These are phyloP conservation scores for Colletotrichum sp. DNA, from an alignment of 2,329 filamentous ascomycete species.

Conservation along the genomic window DNA sequence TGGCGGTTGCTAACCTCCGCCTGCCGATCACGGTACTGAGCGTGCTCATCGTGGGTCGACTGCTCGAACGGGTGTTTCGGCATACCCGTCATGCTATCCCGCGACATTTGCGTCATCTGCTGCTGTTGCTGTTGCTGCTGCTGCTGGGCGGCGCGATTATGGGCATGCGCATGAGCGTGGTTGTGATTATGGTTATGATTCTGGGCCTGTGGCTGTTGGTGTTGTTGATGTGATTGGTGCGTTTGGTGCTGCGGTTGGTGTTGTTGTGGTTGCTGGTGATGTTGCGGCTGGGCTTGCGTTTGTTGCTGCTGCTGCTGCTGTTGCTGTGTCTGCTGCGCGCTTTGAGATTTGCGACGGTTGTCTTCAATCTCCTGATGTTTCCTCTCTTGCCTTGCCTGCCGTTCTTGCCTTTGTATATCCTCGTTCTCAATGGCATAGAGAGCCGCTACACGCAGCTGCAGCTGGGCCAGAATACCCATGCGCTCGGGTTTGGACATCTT, in stretches of 20 bases:
- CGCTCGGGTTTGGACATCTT: slow-evolving; percentile 47
- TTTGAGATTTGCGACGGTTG: slow-evolving; percentile 30
- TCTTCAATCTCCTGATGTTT: slow-evolving; percentile 44
- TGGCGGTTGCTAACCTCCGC: slow-evolving; percentile 4
- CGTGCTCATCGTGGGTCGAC: slow-evolving; percentile 19
- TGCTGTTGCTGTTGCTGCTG: slow-evolving; percentile 14
- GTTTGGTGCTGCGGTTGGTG: slow-evolving; percentile 26
- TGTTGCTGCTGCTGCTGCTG: slow-evolving; percentile 18
- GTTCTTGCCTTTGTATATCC: slow-evolving; percentile 43
- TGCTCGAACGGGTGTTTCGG: slow-evolving; percentile 22
- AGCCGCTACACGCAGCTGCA: slow-evolving; percentile 47
- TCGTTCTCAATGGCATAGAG: slow-evolving; percentile 52
- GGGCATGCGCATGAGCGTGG: not conserved
- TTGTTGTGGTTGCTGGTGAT: slow-evolving; percentile 24
- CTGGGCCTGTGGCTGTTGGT: slow-evolving; percentile 4
- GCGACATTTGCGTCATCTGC: slow-evolving; percentile 20
- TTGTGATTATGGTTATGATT: slow-evolving; percentile 3
- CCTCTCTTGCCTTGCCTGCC: slow-evolving; percentile 42
- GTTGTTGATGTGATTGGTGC: slow-evolving; percentile 11
- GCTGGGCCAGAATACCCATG: slow-evolving; percentile 40
- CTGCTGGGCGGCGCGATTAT: slow-evolving; percentile 6
- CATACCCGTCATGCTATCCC: slow-evolving; percentile 14
- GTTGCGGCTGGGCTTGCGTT: not conserved
- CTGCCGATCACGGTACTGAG: slow-evolving; percentile 21
- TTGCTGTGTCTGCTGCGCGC: slow-evolving; percentile 28